Base-by-base conservation (phyloP, 805 yeast species). In the Nakazawaea ishiwadae region DNA sequence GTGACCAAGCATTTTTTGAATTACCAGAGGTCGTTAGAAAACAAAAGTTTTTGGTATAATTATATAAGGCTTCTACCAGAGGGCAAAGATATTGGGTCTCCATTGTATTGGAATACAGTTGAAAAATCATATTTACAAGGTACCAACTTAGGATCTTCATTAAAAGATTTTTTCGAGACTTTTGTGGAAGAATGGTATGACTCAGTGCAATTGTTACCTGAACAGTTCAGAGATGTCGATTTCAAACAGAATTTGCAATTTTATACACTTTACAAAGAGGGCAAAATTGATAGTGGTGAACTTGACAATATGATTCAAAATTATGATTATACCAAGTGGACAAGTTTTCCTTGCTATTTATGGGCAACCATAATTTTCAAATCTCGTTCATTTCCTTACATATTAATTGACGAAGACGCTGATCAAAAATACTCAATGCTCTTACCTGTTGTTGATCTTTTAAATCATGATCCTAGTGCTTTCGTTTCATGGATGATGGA, bases 361-460 rank as follows among this genome's bases (percentile, higher is more conserved):
- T 90, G 96, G 96, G 78, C 95, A 0, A 63, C 73, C 31, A 66
- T 75, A 35, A 82, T 86, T 11, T 71, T 85, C 48, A 71, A 79
- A 9, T 81, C 96, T 1, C 71, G 97, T 48, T 84, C 93, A 0
- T 90, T 90, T 55, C 96, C 96, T 1, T 71, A 75, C 37, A 59
- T 85, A 30, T 53, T 88, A n/a, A 48, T 78, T n/a, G 65, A 66
- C 15, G 44, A 53, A 11, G 57, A 58, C 7, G 49, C 58, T 16
- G 46, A 66, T 12, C 34, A 38, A 1, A 60, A 62, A 30, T 75
- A 72, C 46, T 87, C 85, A 71, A 78, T 90, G 69, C 63, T 90
- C 18, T 59, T 83, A 17, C 97, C 97, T 2, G 54, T 90, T 9
- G 71, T 87, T 11, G 97, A 90, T 55, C 60, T 87, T 14, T 61